Base-by-base conservation (phyloP, 2,329 filamentous ascomycete species). In the Magnaporthiopsis incrustans region DNA sequence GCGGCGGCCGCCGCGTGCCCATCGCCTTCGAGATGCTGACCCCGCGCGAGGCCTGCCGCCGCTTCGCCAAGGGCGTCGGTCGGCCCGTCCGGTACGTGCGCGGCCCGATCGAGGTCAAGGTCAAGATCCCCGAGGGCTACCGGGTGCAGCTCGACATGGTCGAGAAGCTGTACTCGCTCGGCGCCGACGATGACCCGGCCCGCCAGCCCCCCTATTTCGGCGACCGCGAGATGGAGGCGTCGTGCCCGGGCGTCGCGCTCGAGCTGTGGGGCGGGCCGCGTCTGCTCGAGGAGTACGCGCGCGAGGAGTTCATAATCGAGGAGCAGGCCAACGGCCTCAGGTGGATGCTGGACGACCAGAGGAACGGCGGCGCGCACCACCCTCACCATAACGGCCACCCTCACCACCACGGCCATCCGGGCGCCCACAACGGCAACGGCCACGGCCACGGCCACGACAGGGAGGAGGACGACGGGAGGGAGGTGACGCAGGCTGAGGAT, bases 231-330 rank as follows among this genome's bases (percentile, higher is more conserved):
- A 77, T 89, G 30, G 86, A 89, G 68, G 75, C 76, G 2, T 85
- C 82, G 68, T 90, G 90, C 68, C 92, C 92, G 0, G 82, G 84
- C 11, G 87, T 92, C 69, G 91, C 93, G 1, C 80, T 94, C 67
- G 84, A 89, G 69, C 79, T 99, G 30, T 98, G 95, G 95, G 91
- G 96, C 73, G 95, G 92, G 4, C 92, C 92, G 69, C 84, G 95
- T 64, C 90, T 91, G 35, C 84, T 98, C 69, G 92, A 97, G 73
- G 95, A 98, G 76, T 99, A 98, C 74, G 94, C 94, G 1, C 84
- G 90, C 61, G 95, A 98, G 74, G 92, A 96, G 33, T 98, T 98
- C 71, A 91, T 92, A 0, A 83, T 97, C 15, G 95, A 99, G 75
- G 95, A 99, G 77, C 89, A 93, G 70, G 92, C 92, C 38, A 98